Base-by-base conservation (phyloP, 1,284 basidiomycete species). In the Leccinum angustisporum region DNA sequence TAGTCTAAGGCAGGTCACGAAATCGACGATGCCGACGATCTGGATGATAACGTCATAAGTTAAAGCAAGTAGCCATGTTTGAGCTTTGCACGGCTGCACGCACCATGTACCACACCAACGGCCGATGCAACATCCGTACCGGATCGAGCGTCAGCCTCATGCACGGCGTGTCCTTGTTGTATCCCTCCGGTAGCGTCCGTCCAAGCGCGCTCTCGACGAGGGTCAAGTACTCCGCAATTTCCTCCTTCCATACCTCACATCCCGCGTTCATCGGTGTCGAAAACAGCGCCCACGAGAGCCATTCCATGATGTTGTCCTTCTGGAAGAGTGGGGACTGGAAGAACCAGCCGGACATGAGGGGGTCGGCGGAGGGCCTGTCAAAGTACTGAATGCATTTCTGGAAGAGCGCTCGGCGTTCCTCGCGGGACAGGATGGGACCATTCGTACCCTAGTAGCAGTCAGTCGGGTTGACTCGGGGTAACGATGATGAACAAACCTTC, bases 221-320 rank as follows among this genome's bases (percentile, higher is more conserved):
- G 27, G 67, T 56, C n/a, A 83, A 54, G 66, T 86, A 86, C 18
- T 73, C 76, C 6, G 78, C 74, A 0, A 86, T 67, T 65, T 84
- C 83, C 14, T 81, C 81, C 30, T 76, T 68, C 82, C 81, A 86
- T 36, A 77, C 78, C 46, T 79, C 72, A 11, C 67, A 64, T 1
- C 62, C 31, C 2, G 70, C 70, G 1, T 74, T 66, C 34, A 71
- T 70, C 31, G 72, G 70, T 9, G 70, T 73, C 30, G 70, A 77
- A 71, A 87, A 89, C 18, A 89, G 66, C 0, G 85, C 83, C 86
- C 86, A 88, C 6, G 85, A 73, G n/a, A 88, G 69, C 86, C 87
- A 88, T 57, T 88, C 83, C 5, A 78, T 62, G 54, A 84, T 72
- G 63, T 88, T 86, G 14, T 83, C 77, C 30, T 78, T 79, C 56